Base-by-base conservation (phyloP, 2,329 filamentous ascomycete species). In the Venturia pyrina region DNA sequence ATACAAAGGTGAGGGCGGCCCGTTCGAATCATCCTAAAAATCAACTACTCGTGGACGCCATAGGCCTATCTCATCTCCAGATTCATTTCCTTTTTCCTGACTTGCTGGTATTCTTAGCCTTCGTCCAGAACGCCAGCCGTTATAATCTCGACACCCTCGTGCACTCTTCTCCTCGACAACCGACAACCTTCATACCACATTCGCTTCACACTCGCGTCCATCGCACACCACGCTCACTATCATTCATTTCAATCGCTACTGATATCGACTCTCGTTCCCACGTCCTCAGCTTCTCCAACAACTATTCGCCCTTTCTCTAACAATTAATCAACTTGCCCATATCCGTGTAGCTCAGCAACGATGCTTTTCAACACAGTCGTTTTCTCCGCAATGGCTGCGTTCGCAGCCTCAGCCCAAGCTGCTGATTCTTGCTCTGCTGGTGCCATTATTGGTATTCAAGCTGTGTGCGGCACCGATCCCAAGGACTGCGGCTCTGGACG, bases 371-470 rank as follows among this genome's bases (percentile, higher is more conserved):
- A 61, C 40, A 62, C 53, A 34, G n/a, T 63, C 64, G 37, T 60
- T 60, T 60, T 65, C 32, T 48, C 63, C 21, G 57, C 43, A 21
- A 41, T 66, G 21, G 64, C 57, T n/a, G 40, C 43, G 32, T 59
- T 59, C 53, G 53, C 53, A 13, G 43, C 64, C 37, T 62, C 64
- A 44, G 64, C 64, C 40, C 34, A 44, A 7, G 21, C 57, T n/a
- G 40, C 57, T 7, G 57, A 66, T 50, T 21, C 40, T 41, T 66
- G 64, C 44, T 57, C 65, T 7, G 65, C 65, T 28, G 65, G 65
- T 44, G 46, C 46, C 43, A 66, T 66, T 15, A 40, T 66, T n/a
- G 65, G 65, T 4, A 66, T 66, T 7, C 37, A 66, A 44, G 65
- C 60, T 37, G 34, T 66, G 1, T 66, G 65, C 48, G 65, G 65